Base-by-base conservation (phyloP, 1,284 basidiomycete genomes). In the Melampsora americana region DNA sequence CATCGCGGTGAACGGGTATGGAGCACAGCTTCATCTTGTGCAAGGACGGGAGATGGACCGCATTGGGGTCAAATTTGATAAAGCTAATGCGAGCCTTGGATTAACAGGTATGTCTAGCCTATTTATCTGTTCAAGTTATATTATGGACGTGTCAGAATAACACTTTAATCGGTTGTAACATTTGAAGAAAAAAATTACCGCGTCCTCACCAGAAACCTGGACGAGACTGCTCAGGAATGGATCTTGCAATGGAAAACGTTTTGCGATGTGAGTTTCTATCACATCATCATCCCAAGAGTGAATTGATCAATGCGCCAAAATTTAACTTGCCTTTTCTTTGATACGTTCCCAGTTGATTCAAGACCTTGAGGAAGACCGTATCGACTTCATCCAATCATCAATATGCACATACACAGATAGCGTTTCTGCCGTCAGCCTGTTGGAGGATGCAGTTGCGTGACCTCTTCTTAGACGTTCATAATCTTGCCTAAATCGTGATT, bases 381-480 rank as follows among this genome's bases (percentile, higher is more conserved):
- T 96, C 82, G 92, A 94, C 78, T 92, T 96, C 81, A 90, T 92
- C 85, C 97, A 96, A 85, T 92, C 94, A 82, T 92, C 93, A 79
- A 86, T 96, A 82, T 99, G 95, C 95, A 89, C 90, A 39, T 97
- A 93, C 82, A 94, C 95, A 2, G 99, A 99, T 83, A 90, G 90
- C 0, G 90, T 98, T 28, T 96, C 94, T 3, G 92, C 92, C 7
- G 92, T 97, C 32, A 98, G 95, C 81, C 95, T 99, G 20, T 87
- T 90, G 26, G 96, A 99, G 81, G 96, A 99, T 81, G 93, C 96
- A 87, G 93, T 93, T 7, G 62, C 32, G 44, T 35, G n/a, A 44
- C 62, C 28, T 28, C 32, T 20, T 35, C 20, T 39, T 16, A 3
- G 20, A 26, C 39, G n/a, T 60, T 32, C 16, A 20, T n/a, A 5